A percentile compares a stretch with the other conserved stretches of the same genome.
Conservation (phyloP, 345 rosid species). For the Eucalyptus globulus region DNA sequence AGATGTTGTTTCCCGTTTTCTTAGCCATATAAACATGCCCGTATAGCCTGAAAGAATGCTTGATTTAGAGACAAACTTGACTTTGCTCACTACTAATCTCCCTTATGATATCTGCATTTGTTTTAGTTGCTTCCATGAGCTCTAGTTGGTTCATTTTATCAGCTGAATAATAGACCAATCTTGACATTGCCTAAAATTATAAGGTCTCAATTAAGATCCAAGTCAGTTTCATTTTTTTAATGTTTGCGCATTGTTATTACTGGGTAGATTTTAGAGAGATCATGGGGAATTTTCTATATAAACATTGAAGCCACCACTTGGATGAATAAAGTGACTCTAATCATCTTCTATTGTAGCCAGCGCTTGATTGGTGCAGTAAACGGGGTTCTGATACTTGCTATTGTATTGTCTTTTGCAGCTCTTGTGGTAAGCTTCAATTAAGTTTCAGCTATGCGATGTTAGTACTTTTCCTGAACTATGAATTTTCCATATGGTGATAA, state of each 20-base stretch:
- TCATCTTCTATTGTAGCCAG: constrained; percentile 45
- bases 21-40: background rate
- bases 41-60: background rate
- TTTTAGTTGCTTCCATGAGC: background rate
- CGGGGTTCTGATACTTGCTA: constrained; percentile 66
- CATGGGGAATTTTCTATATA: background rate
- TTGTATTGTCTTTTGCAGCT: constrained; percentile 59
- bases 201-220: background rate
- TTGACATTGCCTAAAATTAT: background rate
- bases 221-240: background rate
- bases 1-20: background rate
- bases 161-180: background rate
- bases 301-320: background rate
- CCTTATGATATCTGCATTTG: background rate
- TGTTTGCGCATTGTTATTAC: background rate
- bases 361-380: constrained; percentile 79
- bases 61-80: background rate
- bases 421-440: constrained; percentile 54
- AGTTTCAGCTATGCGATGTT: background rate
- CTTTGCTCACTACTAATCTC: background rate
- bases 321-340: background rate
- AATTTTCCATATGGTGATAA: background rate
- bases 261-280: background rate
- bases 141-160: background rate
- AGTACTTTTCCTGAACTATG: background rate